phyloP scores from a whole-genome alignment of 306 rosid species.

The Glycyrrhiza uralensis region DNA sequence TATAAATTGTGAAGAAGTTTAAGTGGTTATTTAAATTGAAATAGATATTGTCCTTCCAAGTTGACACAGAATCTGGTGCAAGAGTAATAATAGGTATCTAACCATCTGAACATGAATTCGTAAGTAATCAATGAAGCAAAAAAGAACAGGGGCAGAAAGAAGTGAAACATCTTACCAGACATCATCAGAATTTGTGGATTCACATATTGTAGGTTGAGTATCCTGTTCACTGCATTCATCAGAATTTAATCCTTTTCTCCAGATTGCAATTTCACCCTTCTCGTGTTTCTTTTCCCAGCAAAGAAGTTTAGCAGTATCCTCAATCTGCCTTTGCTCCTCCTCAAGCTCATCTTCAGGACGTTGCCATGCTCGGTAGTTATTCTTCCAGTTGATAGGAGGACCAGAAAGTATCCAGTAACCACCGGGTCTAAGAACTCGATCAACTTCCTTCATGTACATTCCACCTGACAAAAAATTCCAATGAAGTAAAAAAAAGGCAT shows the following conservation, averaged over 20 bases:
- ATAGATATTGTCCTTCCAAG: not conserved
- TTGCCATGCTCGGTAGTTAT: constrained; percentile 59
- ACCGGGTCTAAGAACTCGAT: constrained; percentile 85
- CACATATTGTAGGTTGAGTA: constrained; percentile 44
- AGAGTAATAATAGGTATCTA: not conserved
- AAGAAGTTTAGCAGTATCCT: constrained; percentile 60
- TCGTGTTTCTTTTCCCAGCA: constrained; percentile 89
- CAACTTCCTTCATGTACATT: constrained; percentile 81
- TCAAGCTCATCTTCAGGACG: constrained; percentile 61
- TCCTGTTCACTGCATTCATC: constrained; percentile 47
- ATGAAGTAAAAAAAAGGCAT: not conserved
- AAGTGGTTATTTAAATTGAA: not conserved
- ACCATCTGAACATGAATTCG: constrained; percentile 2
- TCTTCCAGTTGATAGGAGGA: constrained; percentile 77
- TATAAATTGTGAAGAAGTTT: not conserved
- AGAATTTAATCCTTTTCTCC: constrained; percentile 50
- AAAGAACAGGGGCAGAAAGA: not conserved
- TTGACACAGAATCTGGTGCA: constrained; percentile 8
- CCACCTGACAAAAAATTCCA: constrained; percentile 52
- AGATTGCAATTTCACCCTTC: constrained; percentile 77
- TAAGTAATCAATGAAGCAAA: not conserved
- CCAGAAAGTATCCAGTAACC: constrained; percentile 91
- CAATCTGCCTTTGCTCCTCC: constrained; percentile 78
- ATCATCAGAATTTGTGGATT: constrained; percentile 34
- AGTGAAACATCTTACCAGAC: constrained; percentile 52